Evolutionary conservation across 2,329 filamentous ascomycete genomes (phyloP), one percentile per base, ranked within the genome.

Genomic region (Fusarium sp.): DNA sequence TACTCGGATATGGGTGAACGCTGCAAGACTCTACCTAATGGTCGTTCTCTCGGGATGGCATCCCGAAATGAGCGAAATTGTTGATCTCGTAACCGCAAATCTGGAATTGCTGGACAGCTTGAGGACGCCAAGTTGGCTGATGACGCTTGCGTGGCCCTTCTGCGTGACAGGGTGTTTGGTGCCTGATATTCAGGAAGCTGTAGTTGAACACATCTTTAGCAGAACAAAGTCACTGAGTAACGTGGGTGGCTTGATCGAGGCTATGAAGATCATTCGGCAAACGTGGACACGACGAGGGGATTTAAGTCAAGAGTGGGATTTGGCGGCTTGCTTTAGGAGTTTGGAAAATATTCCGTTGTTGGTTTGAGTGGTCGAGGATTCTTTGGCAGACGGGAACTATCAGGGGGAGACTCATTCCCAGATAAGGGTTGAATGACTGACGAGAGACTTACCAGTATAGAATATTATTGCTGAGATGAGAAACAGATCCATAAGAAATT

Each of bases 291-390:
- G 23, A 6, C 37, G 61, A 8, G 55, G 39, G 15, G 7, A 16
- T 3, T 11, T 61, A 8, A 42, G n/a, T 7, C 25, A 29, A 5
- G 70, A 72, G 2, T 72, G 65, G 70, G 59, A 70, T 11, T 41
- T 64, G n/a, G 46, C 55, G 19, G 29, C 57, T 41, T 70, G 60
- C 80, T 93, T 85, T 29, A 14, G n/a, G 21, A 31, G 49, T 12
- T 25, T 49, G 29, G 62, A 44, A 7, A 35, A 42, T 31, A 44
- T 60, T 7, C 46, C 58, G 8, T 11, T 67, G 27, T 41, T 61
- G 15, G 19, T 62, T 25, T 59, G 21, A 59, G 9, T 4, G 2
- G 2, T 21, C 25, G 14, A n/a, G 5, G 18, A 18, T 54, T n/a
- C n/a, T n/a, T n/a, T n/a, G n/a, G n/a, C n/a, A n/a, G n/a, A n/a